Base-by-base conservation (phyloP, 768 basidiomycete genomes). In the Russula virescens region DNA sequence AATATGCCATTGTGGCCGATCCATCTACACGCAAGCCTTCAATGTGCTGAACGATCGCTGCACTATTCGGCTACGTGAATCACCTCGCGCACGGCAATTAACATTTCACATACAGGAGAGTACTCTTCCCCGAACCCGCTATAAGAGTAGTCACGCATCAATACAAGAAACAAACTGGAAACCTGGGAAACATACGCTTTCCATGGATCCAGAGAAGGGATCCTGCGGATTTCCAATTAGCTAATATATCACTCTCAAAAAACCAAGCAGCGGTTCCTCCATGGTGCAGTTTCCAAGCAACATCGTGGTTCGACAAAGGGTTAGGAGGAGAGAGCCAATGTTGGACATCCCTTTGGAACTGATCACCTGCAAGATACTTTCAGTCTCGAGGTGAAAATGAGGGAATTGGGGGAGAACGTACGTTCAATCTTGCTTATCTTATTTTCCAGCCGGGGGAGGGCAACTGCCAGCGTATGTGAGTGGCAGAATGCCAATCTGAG, bases 181-280 rank as follows among this genome's bases (percentile, higher is more conserved):
- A 2, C 26, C 1, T 42, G 25, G 11, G 9, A 28, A 35, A 14
- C 56, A 28, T 57, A 62, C 61, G 49, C 19, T 58, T 62, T 10
- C 61, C 61, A 31, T 62, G 56, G 14, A 62, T 38, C 61, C 61
- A 62, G 23, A 62, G 5, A 0, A 62, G 16, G n/a, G 61, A 62
- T 10, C 54, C 56, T 1, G 7, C 25, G 10, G 18, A 23, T n/a
- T 50, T 51, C 61, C 61, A 62, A 4, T 42, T 40, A 18, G 34
- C 16, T 1, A 52, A 38, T 1, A 23, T 11, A 4, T 5, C 35
- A 16, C 57, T 31, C 18, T 53, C 6, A 4, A 38, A 35, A 3
- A 59, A 58, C 56, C 61, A 63, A 5, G 16, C 35, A 26, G 55
- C n/a, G 1, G 61, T 63, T 25, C 61, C 49, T 0, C 0, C 31